phyloP scores from a whole-genome alignment of 768 basidiomycete species.

The Mrakia frigida region DNA sequence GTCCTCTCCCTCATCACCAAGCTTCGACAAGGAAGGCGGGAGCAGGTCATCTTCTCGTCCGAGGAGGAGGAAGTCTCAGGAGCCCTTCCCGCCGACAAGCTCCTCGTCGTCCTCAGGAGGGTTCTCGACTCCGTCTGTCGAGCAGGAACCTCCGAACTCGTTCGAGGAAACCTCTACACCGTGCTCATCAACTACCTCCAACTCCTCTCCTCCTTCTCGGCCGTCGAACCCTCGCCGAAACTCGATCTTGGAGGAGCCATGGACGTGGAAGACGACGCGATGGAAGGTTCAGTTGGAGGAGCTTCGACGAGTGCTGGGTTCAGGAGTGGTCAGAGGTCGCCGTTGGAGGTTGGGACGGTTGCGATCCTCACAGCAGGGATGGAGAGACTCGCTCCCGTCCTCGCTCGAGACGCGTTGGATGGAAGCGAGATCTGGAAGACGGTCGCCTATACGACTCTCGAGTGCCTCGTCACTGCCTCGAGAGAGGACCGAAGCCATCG shows the following conservation, averaged over 20 bases:
- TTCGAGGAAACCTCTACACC: slow-evolving; percentile 92
- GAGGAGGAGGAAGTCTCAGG: slow-evolving; percentile 47
- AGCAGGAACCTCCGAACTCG: slow-evolving; percentile 71
- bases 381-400: slow-evolving; percentile 65
- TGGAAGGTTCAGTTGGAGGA: slow-evolving; percentile 28
- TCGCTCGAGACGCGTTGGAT: slow-evolving; percentile 88
- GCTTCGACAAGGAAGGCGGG: slow-evolving; percentile 68
- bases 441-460: slow-evolving; percentile 83
- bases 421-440: slow-evolving; percentile 97
- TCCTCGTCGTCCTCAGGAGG: slow-evolving; percentile 66
- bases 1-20: slow-evolving; percentile 78
- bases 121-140: slow-evolving; percentile 70
- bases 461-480: slow-evolving; percentile 69
- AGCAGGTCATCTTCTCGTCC: slow-evolving; percentile 56
- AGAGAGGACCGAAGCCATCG: slow-evolving; percentile 43
- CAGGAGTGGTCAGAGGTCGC: slow-evolving; percentile 40
- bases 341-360: slow-evolving; percentile 61
- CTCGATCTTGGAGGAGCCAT: slow-evolving; percentile 16
- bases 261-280: slow-evolving; percentile 31
- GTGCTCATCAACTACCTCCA: slow-evolving; percentile 83
- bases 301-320: slow-evolving; percentile 1
- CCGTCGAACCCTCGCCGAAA: slow-evolving; percentile 22
- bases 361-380: slow-evolving; percentile 60
- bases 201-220: slow-evolving; percentile 49
- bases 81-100: slow-evolving; percentile 44